Evolutionary conservation across 2,329 filamentous ascomycete species (phyloP).

Genomic region (Xylariaceae sp.): DNA sequence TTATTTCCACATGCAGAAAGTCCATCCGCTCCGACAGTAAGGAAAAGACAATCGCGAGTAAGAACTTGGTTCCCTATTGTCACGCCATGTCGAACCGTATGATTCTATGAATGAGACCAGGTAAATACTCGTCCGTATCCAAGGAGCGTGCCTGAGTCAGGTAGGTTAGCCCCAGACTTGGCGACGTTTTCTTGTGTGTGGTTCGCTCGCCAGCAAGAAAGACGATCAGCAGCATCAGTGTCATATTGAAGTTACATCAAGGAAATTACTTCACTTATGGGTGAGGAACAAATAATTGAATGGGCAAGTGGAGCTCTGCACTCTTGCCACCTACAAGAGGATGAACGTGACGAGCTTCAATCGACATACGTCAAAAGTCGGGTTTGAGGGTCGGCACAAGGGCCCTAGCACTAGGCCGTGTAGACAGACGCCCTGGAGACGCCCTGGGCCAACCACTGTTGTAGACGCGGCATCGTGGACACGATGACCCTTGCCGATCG

Average conservation of each 20-base stretch:
- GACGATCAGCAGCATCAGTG: background rate
- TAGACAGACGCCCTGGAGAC: background rate
- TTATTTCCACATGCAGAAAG: background rate
- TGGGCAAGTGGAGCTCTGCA: background rate
- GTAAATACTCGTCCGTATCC: background rate
- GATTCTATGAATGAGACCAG: background rate
- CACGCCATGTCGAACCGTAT: background rate
- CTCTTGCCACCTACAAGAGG: background rate
- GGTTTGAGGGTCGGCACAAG: background rate
- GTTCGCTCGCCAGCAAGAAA: background rate
- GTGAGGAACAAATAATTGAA: background rate
- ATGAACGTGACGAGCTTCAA: background rate
- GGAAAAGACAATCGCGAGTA: background rate
- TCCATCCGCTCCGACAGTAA: background rate
- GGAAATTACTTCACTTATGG: background rate
- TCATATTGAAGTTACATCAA: background rate
- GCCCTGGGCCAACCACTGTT: background rate
- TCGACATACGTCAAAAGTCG: background rate
- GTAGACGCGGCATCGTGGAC: background rate
- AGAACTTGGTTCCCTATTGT: background rate
- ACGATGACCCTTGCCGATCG: background rate
- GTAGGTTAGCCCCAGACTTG: background rate
- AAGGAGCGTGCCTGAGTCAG: background rate
- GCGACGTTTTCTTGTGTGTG: background rate
- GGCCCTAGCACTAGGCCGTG: background rate